Conservation (phyloP, 164 flowering plant genomes). For the Euptelea pleiosperma region DNA sequence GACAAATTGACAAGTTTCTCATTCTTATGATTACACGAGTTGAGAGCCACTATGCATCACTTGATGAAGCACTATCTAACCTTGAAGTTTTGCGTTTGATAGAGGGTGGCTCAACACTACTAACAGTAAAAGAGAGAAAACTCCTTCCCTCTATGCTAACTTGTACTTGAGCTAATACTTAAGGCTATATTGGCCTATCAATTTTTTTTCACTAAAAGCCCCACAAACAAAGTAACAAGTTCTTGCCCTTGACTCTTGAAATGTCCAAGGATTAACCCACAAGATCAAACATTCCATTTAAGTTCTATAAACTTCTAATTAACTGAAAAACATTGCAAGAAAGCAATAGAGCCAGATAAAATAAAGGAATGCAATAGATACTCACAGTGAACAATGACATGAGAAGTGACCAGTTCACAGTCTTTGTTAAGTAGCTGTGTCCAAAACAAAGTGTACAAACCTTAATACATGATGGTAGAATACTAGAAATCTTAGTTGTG, state of each 20-base stretch:
- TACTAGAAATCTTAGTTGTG: too few relatives aligned
- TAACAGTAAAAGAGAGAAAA: neutral
- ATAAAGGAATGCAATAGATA: constrained; percentile 2
- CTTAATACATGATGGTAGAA: too few relatives aligned
- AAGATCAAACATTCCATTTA: too few relatives aligned
- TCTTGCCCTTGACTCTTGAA: too few relatives aligned
- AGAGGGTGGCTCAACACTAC: neutral
- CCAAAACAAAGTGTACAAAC: constrained; percentile 6
- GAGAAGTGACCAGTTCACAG: constrained; percentile 75
- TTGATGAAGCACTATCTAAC: neutral
- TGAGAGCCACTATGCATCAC: neutral
- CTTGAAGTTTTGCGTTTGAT: neutral
- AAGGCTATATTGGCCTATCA: neutral
- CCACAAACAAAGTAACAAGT: neutral
- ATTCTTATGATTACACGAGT: neutral
- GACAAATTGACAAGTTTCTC: neutral
- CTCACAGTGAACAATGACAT: constrained; percentile 87
- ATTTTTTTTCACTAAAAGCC: neutral
- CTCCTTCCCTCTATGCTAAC: neutral
- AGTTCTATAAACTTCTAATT: too few relatives aligned
- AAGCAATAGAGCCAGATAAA: too few relatives aligned
- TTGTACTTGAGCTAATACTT: neutral
- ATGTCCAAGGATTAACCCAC: too few relatives aligned
- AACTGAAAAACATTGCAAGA: too few relatives aligned
- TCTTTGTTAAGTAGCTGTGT: constrained; percentile 55